Evolutionary conservation across 495 filamentous ascomycete species (phyloP), one percentile per base, ranked within the genome.

Genomic region (Aspergillus baeticus): DNA sequence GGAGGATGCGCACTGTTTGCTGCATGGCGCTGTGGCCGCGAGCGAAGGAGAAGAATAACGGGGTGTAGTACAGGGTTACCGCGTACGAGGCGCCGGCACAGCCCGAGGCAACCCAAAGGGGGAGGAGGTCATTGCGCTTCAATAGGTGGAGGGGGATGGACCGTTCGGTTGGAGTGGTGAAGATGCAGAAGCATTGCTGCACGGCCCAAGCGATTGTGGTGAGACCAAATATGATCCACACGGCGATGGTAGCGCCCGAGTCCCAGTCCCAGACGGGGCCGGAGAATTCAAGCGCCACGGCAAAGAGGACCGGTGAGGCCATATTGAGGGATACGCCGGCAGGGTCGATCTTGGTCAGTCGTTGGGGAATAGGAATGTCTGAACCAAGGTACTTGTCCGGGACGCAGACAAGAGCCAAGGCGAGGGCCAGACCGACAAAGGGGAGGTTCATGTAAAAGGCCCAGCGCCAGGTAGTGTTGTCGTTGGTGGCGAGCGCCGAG

Each of bases 401-500:
- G 6, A 85, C 61, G 54, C 77, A 58, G 55, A 84, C 72, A 37
- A 86, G 13, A 51, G 76, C 82, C 35, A 79, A 66, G 0, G 80
- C 78, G 0, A 75, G 65, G 14, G 71, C 70, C 7, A 76, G 51
- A 6, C 64, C 84, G 23, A 71, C 77, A 14, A 84, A 69, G 44
- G 72, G 58, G 14, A 87, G 69, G 63, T 87, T 89, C 61, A 88
- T 78, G 66, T 85, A 89, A 63, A 88, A 88, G 35, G 80, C 81
- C 83, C 81, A 84, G 29, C 82, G 55, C 80, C 78, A 84, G 3
- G 73, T 79, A 29, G 75, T 74, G n/a, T 44, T 42, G 20, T 59
- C 65, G 52, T 76, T 71, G 15, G 78, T 71, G 58, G 87, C 87
- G 0, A 76, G 73, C 33, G 81, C 83, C 2, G 83, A 80, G 23